Evolutionary conservation across 1,139 yeast species (phyloP).

Genomic region (Nakaseomyces glabratus): DNA sequence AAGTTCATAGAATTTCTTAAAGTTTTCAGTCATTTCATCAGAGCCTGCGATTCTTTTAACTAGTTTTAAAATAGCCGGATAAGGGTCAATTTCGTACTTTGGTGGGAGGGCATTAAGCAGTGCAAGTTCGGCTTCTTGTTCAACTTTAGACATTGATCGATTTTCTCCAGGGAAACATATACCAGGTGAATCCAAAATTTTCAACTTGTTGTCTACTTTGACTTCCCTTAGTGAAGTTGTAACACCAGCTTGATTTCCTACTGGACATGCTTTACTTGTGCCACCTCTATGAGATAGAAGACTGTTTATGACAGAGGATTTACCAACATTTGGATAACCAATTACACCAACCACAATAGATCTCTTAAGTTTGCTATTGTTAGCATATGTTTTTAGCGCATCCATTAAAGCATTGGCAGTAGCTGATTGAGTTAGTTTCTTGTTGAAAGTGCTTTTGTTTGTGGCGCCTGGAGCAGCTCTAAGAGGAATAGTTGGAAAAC

Average conservation of each 20-base stretch:
- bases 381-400: constrained; percentile 78
- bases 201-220: constrained; percentile 81
- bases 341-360: constrained; percentile 93
- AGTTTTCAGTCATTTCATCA: constrained; percentile 64
- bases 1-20: constrained; percentile 61
- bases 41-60: constrained; percentile 67
- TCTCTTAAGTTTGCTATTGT: constrained; percentile 75
- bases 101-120: constrained; percentile 86
- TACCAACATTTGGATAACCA: constrained; percentile 94
- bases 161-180: constrained; percentile 81
- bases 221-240: constrained; percentile 88
- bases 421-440: constrained; percentile 59
- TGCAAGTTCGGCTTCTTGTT: constrained; percentile 81
- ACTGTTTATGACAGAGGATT: constrained; percentile 89
- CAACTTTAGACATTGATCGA: constrained; percentile 43
- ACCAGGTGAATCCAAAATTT: constrained; percentile 92
- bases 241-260: constrained; percentile 96
- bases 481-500: constrained; percentile 88
- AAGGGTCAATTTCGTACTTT: constrained; percentile 75
- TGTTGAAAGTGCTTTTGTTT: constrained; percentile 62
- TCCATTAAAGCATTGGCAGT: constrained; percentile 71
- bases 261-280: constrained; percentile 75
- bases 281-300: constrained; percentile 76
- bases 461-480: constrained; percentile 58
- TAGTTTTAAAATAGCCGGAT: constrained; percentile 68